Base-by-base conservation (phyloP, 1,139 yeast genomes). In the Yamadazyma triangularis region DNA sequence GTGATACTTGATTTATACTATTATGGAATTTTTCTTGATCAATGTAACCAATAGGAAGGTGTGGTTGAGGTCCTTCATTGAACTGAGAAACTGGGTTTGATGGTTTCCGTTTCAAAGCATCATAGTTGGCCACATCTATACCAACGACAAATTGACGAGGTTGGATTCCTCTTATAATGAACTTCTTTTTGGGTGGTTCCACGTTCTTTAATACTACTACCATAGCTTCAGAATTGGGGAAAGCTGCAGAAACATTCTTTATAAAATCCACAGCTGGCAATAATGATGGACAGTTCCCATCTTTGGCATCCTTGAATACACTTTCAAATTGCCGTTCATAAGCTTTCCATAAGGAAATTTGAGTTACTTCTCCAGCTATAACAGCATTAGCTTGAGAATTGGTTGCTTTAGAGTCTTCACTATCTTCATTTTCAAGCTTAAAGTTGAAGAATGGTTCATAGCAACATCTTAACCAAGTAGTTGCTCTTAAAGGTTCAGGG, bases 241-340 rank as follows among this genome's bases (percentile, higher is more conserved):
- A 89, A 1, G 96, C 96, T 36, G 79, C 77, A 15, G 91, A 81
- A 10, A 91, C 97, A 51, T 91, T 91, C 50, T 89, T 88, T 51
- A 91, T 91, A 52, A 91, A 91, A 45, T 91, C 97, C 13, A 93
- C 97, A 0, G 98, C 98, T 1, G 96, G 95, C 27, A 91, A 69
- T 30, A 91, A 65, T 37, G 79, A 76, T 41, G 77, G 77, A 39
- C 63, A 73, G 27, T 64, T 70, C 13, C 67, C 59, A 33, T 77
- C 77, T 4, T 8, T 8, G n/a, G 55, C 48, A 30, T 50, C 44
- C 12, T 56, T 49, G 65, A 70, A 59, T 31, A 60, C 58, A 32
- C 63, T 63, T 35, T 69, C 69, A 48, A 91, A 91, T 52, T 84
- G 94, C 16, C 79, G 67, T 53, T 91, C 98, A 57, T 91, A 91